A percentile compares a stretch with the other conserved stretches of the same genome.
Evolutionary conservation across 768 basidiomycete genomes (phyloP).

Genomic region (Russula foetens): DNA sequence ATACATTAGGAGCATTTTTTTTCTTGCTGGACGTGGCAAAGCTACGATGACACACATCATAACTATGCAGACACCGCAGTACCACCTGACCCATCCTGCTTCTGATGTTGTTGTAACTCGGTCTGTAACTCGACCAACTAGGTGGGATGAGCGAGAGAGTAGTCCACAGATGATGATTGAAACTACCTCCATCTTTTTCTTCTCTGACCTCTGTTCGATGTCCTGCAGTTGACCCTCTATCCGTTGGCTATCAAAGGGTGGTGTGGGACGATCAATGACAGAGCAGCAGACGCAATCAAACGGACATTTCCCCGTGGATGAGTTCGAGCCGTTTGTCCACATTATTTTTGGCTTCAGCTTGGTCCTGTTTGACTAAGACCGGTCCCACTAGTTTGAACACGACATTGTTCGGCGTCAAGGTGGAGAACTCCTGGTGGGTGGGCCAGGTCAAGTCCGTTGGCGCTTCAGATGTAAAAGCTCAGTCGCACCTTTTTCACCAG

Average conservation of each 20-base stretch:
- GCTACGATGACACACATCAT: not conserved
- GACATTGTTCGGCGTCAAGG: slow-evolving; percentile 63
- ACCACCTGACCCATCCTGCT: slow-evolving; percentile 28
- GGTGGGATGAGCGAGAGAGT: not conserved
- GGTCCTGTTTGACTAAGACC: slow-evolving; percentile 84
- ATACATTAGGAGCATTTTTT: too few relatives aligned
- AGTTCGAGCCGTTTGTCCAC: slow-evolving; percentile 87
- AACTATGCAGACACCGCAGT: slow-evolving; percentile 1
- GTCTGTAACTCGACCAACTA: slow-evolving; percentile 66
- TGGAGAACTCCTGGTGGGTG: slow-evolving; percentile 63
- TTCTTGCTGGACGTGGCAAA: not conserved
- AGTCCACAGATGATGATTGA: not conserved
- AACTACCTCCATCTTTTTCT: slow-evolving; percentile 74
- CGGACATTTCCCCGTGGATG: slow-evolving; percentile 83
- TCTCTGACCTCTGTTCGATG: slow-evolving; percentile 63
- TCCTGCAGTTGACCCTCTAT: slow-evolving; percentile 81
- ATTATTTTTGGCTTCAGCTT: slow-evolving; percentile 75
- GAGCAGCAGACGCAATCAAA: slow-evolving; percentile 5
- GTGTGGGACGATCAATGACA: slow-evolving; percentile 8
- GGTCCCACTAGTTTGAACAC: slow-evolving; percentile 92
- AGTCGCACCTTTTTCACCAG: slow-evolving; percentile 70
- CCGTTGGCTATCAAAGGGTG: slow-evolving; percentile 45
- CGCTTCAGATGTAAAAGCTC: not conserved
- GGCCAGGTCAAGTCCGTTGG: slow-evolving; percentile 2
- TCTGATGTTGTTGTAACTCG: slow-evolving; percentile 35